phyloP scores from a whole-genome alignment of 2,329 filamentous ascomycete species.

The Neofusicoccum ribis region DNA sequence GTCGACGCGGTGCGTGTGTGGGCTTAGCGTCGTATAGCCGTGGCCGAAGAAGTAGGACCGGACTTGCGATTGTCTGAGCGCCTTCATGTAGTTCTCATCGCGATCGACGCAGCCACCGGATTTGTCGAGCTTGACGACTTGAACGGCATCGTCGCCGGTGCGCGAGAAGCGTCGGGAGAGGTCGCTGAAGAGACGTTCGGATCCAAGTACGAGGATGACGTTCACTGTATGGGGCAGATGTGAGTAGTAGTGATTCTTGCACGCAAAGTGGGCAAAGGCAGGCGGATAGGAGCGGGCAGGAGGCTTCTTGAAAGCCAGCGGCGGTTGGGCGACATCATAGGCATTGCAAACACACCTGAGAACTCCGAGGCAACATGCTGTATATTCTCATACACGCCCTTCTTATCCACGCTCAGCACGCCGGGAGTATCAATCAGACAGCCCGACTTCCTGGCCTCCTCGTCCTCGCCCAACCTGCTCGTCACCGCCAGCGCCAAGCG shows the following conservation, averaged over 20 bases:
- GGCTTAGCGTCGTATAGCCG: conserved; percentile 71
- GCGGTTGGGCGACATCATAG: background rate
- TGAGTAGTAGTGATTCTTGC: background rate
- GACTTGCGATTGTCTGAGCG: conserved; percentile 72
- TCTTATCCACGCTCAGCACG: conserved; percentile 63
- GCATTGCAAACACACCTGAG: conserved; percentile 50
- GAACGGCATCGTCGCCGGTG: conserved; percentile 66
- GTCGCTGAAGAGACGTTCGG: conserved; percentile 72
- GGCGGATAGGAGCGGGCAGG: background rate
- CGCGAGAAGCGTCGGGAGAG: conserved; percentile 65
- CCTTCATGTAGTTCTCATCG: conserved; percentile 72
- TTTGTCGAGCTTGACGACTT: conserved; percentile 76
- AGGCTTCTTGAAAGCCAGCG: background rate
- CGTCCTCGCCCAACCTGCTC: conserved; percentile 74
- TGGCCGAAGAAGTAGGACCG: conserved; percentile 95
- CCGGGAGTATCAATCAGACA: conserved; percentile 85
- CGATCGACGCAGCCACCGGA: conserved; percentile 82
- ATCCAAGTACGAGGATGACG: conserved; percentile 78
- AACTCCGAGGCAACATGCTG: conserved; percentile 75
- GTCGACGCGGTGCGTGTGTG: conserved; percentile 81
- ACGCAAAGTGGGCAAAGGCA: background rate
- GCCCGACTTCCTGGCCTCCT: conserved; percentile 68
- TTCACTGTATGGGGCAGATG: conserved; percentile 57
- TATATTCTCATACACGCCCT: conserved; percentile 71
- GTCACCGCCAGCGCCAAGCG: conserved; percentile 77